Conservation (phyloP, 2,329 filamentous ascomycete species). For the Davidsoniella neocaledoniae region DNA sequence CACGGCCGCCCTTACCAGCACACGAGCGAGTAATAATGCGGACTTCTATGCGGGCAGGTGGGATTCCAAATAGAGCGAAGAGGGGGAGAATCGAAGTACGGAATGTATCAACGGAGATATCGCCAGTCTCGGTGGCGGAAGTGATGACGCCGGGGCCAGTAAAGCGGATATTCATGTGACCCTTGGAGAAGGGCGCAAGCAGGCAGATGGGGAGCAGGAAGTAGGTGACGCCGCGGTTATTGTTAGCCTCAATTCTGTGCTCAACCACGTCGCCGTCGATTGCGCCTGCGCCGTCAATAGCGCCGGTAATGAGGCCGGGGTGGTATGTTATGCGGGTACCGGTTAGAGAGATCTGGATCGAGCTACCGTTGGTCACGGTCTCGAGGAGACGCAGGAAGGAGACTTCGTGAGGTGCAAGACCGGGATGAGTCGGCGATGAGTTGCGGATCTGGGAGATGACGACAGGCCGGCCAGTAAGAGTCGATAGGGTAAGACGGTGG, state of each 20-base stretch:
- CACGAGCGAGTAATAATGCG: conserved; percentile 68
- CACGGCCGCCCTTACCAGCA: conserved; percentile 53
- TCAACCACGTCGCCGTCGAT: conserved; percentile 56
- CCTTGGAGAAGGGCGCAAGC: conserved; percentile 83
- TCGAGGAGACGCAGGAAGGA: conserved; percentile 92
- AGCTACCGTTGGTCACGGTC: conserved; percentile 82
- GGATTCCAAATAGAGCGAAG: conserved; percentile 79
- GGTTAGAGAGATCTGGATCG: conserved; percentile 90
- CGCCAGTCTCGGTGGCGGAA: conserved; percentile 62
- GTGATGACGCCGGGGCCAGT: conserved; percentile 87
- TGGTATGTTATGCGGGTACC: conserved; percentile 86
- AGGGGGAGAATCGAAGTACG: conserved; percentile 82
- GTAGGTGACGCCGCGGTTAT: conserved; percentile 71
- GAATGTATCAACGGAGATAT: conserved; percentile 84
- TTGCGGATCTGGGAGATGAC: conserved; percentile 91
- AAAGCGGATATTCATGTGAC: conserved; percentile 78
- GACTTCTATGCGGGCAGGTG: conserved; percentile 63
- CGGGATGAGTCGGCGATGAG: conserved; percentile 69
- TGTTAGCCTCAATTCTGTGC: conserved; percentile 63
- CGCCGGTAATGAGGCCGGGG: conserved; percentile 81
- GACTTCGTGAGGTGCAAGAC: conserved; percentile 81
- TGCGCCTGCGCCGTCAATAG: conserved; percentile 57
- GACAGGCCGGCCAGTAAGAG: conserved; percentile 73
- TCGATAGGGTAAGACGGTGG: conserved; percentile 74
- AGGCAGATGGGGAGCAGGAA: conserved; percentile 81